These are phyloP conservation scores for Nitzschia sp. DNA, from an alignment of 108 stramenopile species.

Conservation along the genomic window DNA sequence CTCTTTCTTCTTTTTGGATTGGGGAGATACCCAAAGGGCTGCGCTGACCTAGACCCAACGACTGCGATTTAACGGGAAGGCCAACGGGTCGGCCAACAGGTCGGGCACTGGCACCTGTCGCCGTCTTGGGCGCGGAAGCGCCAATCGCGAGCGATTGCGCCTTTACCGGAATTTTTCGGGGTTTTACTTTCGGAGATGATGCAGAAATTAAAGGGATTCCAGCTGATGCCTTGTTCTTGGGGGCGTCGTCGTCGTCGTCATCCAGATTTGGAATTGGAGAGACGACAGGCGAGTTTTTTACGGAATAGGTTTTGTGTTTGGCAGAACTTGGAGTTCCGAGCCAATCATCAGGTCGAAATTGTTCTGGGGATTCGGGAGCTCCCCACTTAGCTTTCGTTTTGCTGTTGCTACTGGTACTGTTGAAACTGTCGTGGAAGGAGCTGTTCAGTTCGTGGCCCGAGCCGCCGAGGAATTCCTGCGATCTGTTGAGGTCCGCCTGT, in stretches of 20 bases:
- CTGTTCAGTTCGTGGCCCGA: not conserved
- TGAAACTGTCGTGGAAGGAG: not conserved
- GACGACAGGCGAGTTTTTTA: not conserved
- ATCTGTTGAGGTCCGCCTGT: slow-evolving; percentile 5
- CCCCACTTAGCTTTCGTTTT: not conserved
- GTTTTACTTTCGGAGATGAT: not conserved
- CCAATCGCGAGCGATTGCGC: not conserved
- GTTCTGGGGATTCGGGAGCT: not conserved
- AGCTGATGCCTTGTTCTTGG: not conserved
- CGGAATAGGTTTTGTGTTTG: not conserved
- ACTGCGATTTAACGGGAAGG: not conserved
- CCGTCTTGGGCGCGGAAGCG: not conserved
- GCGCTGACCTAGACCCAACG: not conserved
- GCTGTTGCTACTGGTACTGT: not conserved
- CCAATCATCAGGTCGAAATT: slow-evolving; percentile 8
- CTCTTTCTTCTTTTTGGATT: not conserved
- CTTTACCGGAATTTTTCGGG: not conserved
- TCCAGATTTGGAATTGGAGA: not conserved
- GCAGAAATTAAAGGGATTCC: not conserved
- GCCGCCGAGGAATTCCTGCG: slow-evolving; percentile 10
- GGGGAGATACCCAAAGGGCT: not conserved
- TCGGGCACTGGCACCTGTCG: not conserved
- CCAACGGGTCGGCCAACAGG: not conserved
- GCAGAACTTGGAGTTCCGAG: not conserved
- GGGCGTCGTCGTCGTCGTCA: not conserved